phyloP scores from a whole-genome alignment of 352 stramenopile species.

The Globisporangium yorkense region DNA sequence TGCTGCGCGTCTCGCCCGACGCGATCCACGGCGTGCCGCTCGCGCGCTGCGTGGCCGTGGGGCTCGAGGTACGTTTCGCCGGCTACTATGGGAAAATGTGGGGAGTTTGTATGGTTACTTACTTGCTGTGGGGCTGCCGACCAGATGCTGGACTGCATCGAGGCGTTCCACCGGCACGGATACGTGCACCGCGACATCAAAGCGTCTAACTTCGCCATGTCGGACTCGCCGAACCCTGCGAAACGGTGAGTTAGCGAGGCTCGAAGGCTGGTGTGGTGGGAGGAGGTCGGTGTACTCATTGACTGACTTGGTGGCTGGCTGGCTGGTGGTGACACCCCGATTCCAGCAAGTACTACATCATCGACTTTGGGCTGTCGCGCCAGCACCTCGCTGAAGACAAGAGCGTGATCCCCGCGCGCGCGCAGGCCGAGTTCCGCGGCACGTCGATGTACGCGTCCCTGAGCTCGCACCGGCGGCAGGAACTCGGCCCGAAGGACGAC shows the following conservation, averaged over 20 bases:
- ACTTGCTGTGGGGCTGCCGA: neutral
- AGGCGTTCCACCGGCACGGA: conserved; percentile 78
- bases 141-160: conserved; percentile 84
- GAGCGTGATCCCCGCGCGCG: conserved; percentile 49
- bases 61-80: conserved; percentile 34
- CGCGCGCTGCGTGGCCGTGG: conserved; percentile 62
- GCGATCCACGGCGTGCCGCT: conserved; percentile 75
- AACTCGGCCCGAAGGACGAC: conserved; percentile 81
- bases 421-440: conserved; percentile 76
- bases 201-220: conserved; percentile 84
- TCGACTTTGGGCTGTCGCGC: conserved; percentile 82
- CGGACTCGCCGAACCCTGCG: conserved; percentile 26
- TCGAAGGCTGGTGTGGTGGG: too few relatives aligned
- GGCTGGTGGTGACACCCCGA: too few relatives aligned
- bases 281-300: neutral
- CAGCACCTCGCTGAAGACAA: conserved; percentile 64
- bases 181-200: conserved; percentile 90
- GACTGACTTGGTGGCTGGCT: neutral
- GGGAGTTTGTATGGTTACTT: neutral
- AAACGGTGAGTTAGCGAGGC: conserved; percentile 26
- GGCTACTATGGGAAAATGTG: too few relatives aligned
- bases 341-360: conserved; percentile 58
- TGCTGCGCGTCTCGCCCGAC: conserved; percentile 75
- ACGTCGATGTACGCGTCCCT: conserved; percentile 88
- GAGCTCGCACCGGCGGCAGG: conserved; percentile 72